These are phyloP conservation scores for Groenewaldozyma auringiensis DNA, from an alignment of 1,139 yeast genomes.

Conservation along the genomic window DNA sequence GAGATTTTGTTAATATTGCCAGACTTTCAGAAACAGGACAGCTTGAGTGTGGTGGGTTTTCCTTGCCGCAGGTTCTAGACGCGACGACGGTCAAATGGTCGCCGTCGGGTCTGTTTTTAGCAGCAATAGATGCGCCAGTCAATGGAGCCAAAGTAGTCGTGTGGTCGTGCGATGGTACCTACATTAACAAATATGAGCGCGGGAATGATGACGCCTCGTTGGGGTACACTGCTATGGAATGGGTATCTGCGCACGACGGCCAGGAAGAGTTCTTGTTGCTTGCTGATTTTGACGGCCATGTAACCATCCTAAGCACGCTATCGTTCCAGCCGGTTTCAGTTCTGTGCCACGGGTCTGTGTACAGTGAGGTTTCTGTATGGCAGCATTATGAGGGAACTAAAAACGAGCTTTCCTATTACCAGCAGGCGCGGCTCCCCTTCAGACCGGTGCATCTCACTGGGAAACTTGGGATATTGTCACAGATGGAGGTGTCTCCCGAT, in stretches of 20 bases:
- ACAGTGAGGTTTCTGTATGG: slow-evolving; percentile 19
- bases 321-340: slow-evolving; percentile 16
- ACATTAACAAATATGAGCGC: slow-evolving; percentile 15
- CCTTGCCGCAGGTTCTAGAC: slow-evolving; percentile 18
- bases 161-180: slow-evolving; percentile 18
- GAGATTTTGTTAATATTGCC: slow-evolving; percentile 13
- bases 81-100: slow-evolving; percentile 20
- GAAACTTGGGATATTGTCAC: slow-evolving; percentile 2
- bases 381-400: slow-evolving; percentile 13
- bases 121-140: slow-evolving; percentile 22
- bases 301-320: slow-evolving; percentile 14
- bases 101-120: slow-evolving; percentile 20
- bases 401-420: background rate
- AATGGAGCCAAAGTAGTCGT: slow-evolving; percentile 21
- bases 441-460: slow-evolving; percentile 1
- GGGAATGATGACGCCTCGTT: slow-evolving; percentile 11
- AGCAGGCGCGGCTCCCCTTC: slow-evolving; percentile 10
- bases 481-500: slow-evolving; percentile 11
- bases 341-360: slow-evolving; percentile 18
- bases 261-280: slow-evolving; percentile 17
- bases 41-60: slow-evolving; percentile 1
- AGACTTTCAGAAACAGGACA: slow-evolving; percentile 4
- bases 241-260: slow-evolving; percentile 10
- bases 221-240: slow-evolving; percentile 16
- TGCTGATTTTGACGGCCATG: slow-evolving; percentile 19